phyloP scores from a whole-genome alignment of 1,284 basidiomycete species.

The Ustilago xerochloae region DNA sequence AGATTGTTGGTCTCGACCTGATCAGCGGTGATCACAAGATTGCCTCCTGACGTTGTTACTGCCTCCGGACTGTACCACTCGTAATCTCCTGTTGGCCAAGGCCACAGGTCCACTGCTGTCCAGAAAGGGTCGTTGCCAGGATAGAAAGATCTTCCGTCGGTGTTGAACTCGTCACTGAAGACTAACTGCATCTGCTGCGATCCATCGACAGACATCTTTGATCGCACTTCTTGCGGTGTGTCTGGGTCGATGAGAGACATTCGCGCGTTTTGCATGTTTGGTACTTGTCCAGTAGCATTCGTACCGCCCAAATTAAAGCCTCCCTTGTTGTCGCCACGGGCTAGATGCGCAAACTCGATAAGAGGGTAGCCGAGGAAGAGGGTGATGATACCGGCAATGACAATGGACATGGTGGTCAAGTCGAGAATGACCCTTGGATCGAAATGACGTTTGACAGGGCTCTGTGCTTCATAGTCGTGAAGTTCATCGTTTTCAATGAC shows the following conservation, averaged over 20 bases:
- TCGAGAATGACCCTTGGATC: slow-evolving; percentile 35
- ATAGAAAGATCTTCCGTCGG: slow-evolving; percentile 72
- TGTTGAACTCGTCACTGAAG: slow-evolving; percentile 68
- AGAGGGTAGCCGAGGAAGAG: slow-evolving; percentile 86
- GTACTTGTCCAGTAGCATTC: slow-evolving; percentile 57
- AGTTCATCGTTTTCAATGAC: slow-evolving; percentile 52
- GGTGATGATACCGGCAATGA: slow-evolving; percentile 71
- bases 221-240: slow-evolving; percentile 62
- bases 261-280: slow-evolving; percentile 39
- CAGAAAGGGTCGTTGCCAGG: slow-evolving; percentile 75
- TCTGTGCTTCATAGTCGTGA: slow-evolving; percentile 45
- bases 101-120: slow-evolving; percentile 78
- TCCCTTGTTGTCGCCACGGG: slow-evolving; percentile 19
- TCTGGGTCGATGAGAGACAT: slow-evolving; percentile 67
- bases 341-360: slow-evolving; percentile 65
- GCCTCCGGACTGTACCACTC: slow-evolving; percentile 79
- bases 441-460: slow-evolving; percentile 19
- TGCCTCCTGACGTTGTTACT: slow-evolving; percentile 80
- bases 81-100: slow-evolving; percentile 73
- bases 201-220: slow-evolving; percentile 71
- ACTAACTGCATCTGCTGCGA: slow-evolving; percentile 61
- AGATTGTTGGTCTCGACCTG: slow-evolving; percentile 74
- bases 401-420: slow-evolving; percentile 67
- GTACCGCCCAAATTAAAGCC: slow-evolving; percentile 55
- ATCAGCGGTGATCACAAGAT: slow-evolving; percentile 78